phyloP scores from a whole-genome alignment of 257 asterid genomes.

The Henckelia pumila region DNA sequence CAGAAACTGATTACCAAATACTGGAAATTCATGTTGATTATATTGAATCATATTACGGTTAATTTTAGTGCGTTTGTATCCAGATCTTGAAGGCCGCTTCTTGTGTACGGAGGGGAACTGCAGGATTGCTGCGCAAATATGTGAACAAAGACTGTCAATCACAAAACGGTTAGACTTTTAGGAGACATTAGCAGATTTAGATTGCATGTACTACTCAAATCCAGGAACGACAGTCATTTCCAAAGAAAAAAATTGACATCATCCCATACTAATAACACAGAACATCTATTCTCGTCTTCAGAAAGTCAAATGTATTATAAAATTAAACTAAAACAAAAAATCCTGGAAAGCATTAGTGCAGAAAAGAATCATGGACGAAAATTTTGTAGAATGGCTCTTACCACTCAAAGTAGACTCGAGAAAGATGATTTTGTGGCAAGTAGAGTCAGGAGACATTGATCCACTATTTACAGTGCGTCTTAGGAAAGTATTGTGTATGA shows the following conservation, averaged over 20 bases:
- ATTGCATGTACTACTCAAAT: constrained; percentile 18
- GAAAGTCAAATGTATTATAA: background rate
- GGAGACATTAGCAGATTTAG: constrained; percentile 13
- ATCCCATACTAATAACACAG: constrained; percentile 8
- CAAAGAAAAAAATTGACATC: constrained; percentile 16
- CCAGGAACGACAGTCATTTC: constrained; percentile 10
- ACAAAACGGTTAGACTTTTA: constrained; percentile 22
- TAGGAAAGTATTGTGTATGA: background rate
- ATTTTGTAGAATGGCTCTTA: background rate
- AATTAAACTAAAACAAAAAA: constrained; percentile 13
- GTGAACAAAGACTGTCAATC: constrained; percentile 37
- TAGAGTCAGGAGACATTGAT: background rate
- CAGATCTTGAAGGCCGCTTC: constrained; percentile 72
- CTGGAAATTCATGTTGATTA: constrained; percentile 10
- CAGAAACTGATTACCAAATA: constrained; percentile 18
- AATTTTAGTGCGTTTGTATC: constrained; percentile 78
- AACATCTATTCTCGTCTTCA: constrained; percentile 9
- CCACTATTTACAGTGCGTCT: background rate
- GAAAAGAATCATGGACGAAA: background rate
- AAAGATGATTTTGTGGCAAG: constrained; percentile 2
- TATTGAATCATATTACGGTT: constrained; percentile 55
- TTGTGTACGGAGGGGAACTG: constrained; percentile 86
- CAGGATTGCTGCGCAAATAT: constrained; percentile 81
- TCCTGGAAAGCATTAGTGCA: background rate
- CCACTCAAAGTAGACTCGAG: background rate